Evolutionary conservation across 2,329 filamentous ascomycete genomes (phyloP).

Genomic region (Ophiostoma angusticollis): DNA sequence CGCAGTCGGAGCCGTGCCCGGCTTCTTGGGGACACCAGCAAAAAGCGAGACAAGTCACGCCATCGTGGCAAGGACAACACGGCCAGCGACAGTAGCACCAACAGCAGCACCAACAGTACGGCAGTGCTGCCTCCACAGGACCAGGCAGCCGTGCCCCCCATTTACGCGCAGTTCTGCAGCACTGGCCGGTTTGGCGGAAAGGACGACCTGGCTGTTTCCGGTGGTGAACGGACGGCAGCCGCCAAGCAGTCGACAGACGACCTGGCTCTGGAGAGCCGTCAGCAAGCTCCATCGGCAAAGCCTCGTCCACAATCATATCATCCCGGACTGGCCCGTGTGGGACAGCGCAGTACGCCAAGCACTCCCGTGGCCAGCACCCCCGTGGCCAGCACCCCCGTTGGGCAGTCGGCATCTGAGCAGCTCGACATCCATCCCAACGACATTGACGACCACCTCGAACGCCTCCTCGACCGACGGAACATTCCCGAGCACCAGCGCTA

Average conservation of each 20-base stretch:
- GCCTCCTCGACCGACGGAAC: slow-evolving; percentile 69
- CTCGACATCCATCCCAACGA: slow-evolving; percentile 37
- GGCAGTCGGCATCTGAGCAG: slow-evolving; percentile 36
- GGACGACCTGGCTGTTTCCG: too few species aligned
- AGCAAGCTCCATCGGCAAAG: slow-evolving; percentile 20
- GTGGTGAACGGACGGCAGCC: too few species aligned
- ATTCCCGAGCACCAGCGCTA: slow-evolving; percentile 89
- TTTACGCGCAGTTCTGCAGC: slow-evolving; percentile 62
- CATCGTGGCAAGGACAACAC: slow-evolving; percentile 17
- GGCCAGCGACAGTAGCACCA: slow-evolving; percentile 24
- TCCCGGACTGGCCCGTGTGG: slow-evolving; percentile 17
- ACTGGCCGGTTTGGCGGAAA: slow-evolving; percentile 8
- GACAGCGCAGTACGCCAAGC: slow-evolving; percentile 28
- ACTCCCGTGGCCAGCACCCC: slow-evolving; percentile 17
- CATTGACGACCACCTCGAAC: slow-evolving; percentile 45
- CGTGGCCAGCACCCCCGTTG: slow-evolving; percentile 13
- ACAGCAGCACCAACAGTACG: too few species aligned
- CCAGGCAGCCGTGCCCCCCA: slow-evolving; percentile 69
- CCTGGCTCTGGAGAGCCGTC: neutral
- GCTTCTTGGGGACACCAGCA: slow-evolving; percentile 14
- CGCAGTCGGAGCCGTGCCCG: slow-evolving; percentile 7
- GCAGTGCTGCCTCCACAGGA: neutral
- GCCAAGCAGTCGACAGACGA: slow-evolving; percentile 10
- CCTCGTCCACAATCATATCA: slow-evolving; percentile 41
- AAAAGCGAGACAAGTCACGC: slow-evolving; percentile 18